phyloP scores from a whole-genome alignment of 345 rosid genomes.

The sweet orange (Citrus sinensis) region DNA sequence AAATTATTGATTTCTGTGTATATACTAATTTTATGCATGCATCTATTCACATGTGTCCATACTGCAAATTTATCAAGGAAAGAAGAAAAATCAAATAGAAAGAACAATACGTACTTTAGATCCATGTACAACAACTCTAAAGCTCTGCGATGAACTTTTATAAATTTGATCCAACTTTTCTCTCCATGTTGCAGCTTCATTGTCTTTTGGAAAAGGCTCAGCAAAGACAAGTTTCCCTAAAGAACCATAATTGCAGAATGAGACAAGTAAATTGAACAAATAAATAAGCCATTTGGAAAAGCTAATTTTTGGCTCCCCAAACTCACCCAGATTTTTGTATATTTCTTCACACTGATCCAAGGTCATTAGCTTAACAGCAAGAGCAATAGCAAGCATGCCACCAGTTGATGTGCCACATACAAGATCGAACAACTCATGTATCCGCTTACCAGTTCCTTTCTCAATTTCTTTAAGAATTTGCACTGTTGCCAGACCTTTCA shows the following conservation, averaged over 20 bases:
- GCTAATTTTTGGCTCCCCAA: slow-evolving; percentile 1
- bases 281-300: slow-evolving; percentile 3
- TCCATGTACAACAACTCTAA: slow-evolving; percentile 99
- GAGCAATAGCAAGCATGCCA: slow-evolving; percentile 98
- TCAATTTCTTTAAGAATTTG: slow-evolving; percentile 97
- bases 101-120: slow-evolving; percentile 64
- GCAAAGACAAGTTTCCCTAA: slow-evolving; percentile 97
- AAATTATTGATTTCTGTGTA: not conserved
- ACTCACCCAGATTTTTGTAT: slow-evolving; percentile 93
- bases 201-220: slow-evolving; percentile 91
- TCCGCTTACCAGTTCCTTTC: slow-evolving; percentile 90
- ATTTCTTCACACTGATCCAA: slow-evolving; percentile 90
- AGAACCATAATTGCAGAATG: slow-evolving; percentile 20
- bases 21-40: not conserved
- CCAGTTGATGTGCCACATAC: slow-evolving; percentile 99
- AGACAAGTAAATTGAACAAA: slow-evolving; percentile 3
- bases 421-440: slow-evolving; percentile 96
- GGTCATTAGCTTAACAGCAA: slow-evolving; percentile 88
- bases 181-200: slow-evolving; percentile 98
- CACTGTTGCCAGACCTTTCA: slow-evolving; percentile 98
- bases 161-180: slow-evolving; percentile 96
- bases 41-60: not conserved
- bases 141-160: slow-evolving; percentile 97
- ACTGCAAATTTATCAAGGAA: slow-evolving; percentile 1
- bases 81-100: slow-evolving; percentile 8